These are phyloP conservation scores for Aspergillus asperescens DNA, from an alignment of 495 filamentous ascomycete species.

Conservation along the genomic window DNA sequence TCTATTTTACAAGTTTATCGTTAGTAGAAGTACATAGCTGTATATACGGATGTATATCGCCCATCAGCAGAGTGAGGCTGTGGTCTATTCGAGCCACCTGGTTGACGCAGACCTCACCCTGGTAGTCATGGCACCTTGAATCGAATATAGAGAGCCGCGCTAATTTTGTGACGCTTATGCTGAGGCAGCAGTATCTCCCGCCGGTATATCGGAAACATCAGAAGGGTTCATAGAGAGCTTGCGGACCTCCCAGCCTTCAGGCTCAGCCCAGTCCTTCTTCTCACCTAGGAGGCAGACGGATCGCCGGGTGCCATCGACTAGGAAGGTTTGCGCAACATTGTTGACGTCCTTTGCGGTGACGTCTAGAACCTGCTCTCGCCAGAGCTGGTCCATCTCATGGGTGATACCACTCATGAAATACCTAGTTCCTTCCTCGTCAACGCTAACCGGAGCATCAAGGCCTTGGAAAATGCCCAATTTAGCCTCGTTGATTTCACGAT, in stretches of 20 bases:
- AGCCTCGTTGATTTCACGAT: constrained; percentile 86
- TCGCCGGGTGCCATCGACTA: constrained; percentile 61
- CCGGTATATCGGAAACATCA: background rate
- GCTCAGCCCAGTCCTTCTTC: constrained; percentile 67
- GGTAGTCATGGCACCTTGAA: too few species aligned
- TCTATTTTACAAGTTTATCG: constrained; percentile 20
- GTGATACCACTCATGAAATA: constrained; percentile 81
- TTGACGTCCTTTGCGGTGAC: constrained; percentile 77
- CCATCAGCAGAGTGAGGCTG: background rate
- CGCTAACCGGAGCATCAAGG: constrained; percentile 86
- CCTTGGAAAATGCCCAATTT: constrained; percentile 91
- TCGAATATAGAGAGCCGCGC: too few species aligned
- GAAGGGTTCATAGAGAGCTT: constrained; percentile 38
- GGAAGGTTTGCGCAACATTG: constrained; percentile 71
- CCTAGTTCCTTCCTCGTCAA: constrained; percentile 81
- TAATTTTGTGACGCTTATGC: too few species aligned
- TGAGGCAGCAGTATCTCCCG: constrained; percentile 18
- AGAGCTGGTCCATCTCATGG: constrained; percentile 81
- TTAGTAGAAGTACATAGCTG: constrained; percentile 12
- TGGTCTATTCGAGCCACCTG: too few species aligned
- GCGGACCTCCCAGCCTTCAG: constrained; percentile 38
- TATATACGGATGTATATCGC: background rate
- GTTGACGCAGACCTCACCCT: too few species aligned
- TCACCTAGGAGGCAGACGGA: constrained; percentile 71
- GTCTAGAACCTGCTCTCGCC: constrained; percentile 81